Evolutionary conservation across 2,329 filamentous ascomycete species (phyloP), one percentile per base, ranked within the genome.

Genomic region (Sphaerostilbella broomeana): DNA sequence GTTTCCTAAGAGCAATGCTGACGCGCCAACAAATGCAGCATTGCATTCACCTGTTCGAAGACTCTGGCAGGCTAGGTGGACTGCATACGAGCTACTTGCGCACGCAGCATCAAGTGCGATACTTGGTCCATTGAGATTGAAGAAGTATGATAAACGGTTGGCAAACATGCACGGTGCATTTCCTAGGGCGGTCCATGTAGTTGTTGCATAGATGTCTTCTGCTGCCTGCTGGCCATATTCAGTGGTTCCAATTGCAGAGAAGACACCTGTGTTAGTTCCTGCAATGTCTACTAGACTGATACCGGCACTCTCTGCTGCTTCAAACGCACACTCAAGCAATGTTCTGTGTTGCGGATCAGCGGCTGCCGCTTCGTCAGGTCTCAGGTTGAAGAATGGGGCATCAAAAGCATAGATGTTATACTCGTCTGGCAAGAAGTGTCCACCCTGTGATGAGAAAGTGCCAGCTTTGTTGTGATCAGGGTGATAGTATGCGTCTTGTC

Each of bases 91-190:
- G 42, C 62, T 65, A 3, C 65, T 66, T 1, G 69, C 72, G 47
- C 69, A 74, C 5, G 67, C 71, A 3, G 70, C 72, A 42, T 73
- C 67, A 4, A 68, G 57, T 0, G 69, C 72, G 42, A 73, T 63
- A 40, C 65, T 70, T 1, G 71, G 70, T 0, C 73, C 73, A 24
- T 61, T 58, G 35, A 77, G 58, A 46, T 76, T 68, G 44, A 72
- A 75, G 53, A 68, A 70, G 47, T 74, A 69, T 2, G 69, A 73
- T 13, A 76, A 57, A 28, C 72, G 58, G 49, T 74, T 75, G 1
- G 69, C 67, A 46, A 70, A 58, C 56, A 74, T 70, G n/a, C n/a
- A n/a, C n/a, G n/a, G n/a, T n/a, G n/a, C n/a, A n/a, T n/a, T n/a
- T n/a, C n/a, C n/a, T 72, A 15, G 50, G 13, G 66, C 64, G 48